Conservation (phyloP, 768 basidiomycete species). For the Suillus brevipes region DNA sequence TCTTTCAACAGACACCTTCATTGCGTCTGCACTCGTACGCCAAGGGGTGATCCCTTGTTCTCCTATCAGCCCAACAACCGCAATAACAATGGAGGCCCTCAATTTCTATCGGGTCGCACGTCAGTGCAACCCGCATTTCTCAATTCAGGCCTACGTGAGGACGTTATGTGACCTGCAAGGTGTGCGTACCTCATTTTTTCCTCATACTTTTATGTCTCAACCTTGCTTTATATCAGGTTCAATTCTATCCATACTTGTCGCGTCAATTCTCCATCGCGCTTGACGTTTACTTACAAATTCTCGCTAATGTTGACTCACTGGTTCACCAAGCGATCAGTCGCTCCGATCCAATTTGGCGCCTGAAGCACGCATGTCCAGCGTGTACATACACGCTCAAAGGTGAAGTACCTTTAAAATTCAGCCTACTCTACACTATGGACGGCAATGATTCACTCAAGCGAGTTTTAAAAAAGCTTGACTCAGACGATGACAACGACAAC, state of each 20-base stretch:
- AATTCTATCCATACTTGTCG: too few relatives aligned
- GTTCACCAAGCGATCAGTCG: background rate
- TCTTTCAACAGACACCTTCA: background rate
- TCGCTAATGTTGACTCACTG: too few relatives aligned
- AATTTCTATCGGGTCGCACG: conserved; percentile 15
- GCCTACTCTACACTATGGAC: conserved; percentile 10
- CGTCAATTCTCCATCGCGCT: too few relatives aligned
- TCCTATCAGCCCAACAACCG: conserved; percentile 7
- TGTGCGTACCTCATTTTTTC: background rate
- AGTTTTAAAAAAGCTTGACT: too few relatives aligned
- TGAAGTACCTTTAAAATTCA: background rate
- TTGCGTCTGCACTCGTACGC: conserved; percentile 8
- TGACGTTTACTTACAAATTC: too few relatives aligned
- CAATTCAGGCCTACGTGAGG: conserved; percentile 22
- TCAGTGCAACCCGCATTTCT: conserved; percentile 16
- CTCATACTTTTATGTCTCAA: too few relatives aligned
- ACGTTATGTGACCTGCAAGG: conserved; percentile 21
- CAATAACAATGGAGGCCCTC: conserved; percentile 4
- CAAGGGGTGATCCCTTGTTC: conserved; percentile 12
- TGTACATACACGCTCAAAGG: conserved; percentile 11
- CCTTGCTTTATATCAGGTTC: too few relatives aligned
- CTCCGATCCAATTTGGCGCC: conserved; percentile 1
- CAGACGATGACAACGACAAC: too few relatives aligned
- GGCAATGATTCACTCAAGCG: conserved; percentile 13
- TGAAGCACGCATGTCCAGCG: conserved; percentile 10